A percentile compares a stretch with the other conserved stretches of the same genome.
Evolutionary conservation across 1,284 basidiomycete genomes (phyloP).

Genomic region (Xanthoconium separans): DNA sequence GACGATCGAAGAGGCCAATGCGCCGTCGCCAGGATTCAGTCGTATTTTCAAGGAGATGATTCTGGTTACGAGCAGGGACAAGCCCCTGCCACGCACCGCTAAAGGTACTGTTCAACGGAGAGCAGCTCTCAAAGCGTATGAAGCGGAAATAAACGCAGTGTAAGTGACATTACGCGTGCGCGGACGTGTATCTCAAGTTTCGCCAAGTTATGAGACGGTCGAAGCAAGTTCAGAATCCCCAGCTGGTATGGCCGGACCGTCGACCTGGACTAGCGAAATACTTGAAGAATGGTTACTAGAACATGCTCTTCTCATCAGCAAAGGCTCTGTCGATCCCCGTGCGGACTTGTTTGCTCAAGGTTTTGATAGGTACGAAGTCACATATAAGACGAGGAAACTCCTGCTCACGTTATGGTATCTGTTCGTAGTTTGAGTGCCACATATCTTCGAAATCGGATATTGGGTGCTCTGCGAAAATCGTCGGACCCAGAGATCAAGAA

Average conservation of each 20-base stretch:
- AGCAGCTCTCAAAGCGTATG: conserved; percentile 21
- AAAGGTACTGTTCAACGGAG: conserved; percentile 29
- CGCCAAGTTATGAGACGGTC: conserved; percentile 27
- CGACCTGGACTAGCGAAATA: conserved; percentile 21
- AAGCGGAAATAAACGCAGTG: conserved; percentile 26
- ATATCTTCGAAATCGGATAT: conserved; percentile 33
- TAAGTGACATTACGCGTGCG: conserved; percentile 8
- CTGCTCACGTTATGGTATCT: not conserved
- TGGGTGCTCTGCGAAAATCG: conserved; percentile 28
- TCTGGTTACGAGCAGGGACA: conserved; percentile 16
- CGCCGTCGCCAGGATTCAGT: conserved; percentile 26
- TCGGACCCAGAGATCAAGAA: conserved; percentile 11
- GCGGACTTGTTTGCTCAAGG: conserved; percentile 36
- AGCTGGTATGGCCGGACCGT: conserved; percentile 16
- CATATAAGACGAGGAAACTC: not conserved
- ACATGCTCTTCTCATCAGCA: conserved; percentile 27
- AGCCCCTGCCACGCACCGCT: conserved; percentile 22
- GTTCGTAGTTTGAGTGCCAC: conserved; percentile 33
- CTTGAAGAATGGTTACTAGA: conserved; percentile 31
- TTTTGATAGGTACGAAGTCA: conserved; percentile 34
- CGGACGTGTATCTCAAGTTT: not conserved
- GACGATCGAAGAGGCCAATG: conserved; percentile 29
- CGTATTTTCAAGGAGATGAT: conserved; percentile 34
- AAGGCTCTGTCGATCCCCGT: conserved; percentile 8
- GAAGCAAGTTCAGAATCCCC: conserved; percentile 21